A percentile compares a stretch with the other conserved stretches of the same genome.
Evolutionary conservation across 345 rosid species (phyloP).

Genomic region (Citrus australasica): DNA sequence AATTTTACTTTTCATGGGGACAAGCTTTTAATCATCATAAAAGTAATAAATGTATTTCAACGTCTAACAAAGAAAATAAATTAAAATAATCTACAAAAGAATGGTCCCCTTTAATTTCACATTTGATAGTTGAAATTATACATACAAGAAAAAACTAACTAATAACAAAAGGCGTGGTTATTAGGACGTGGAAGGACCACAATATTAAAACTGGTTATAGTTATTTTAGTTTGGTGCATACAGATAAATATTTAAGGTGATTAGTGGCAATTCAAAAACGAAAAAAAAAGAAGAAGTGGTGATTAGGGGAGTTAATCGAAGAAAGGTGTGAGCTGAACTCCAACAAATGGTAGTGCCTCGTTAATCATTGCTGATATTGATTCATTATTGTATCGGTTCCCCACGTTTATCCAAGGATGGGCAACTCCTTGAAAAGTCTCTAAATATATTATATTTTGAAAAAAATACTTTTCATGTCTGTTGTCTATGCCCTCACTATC

Average conservation of each 20-base stretch:
- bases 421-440: conserved; percentile 10
- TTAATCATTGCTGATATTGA: conserved; percentile 39
- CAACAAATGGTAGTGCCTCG: conserved; percentile 25
- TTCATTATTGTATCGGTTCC: conserved; percentile 46
- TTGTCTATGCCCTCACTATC: background rate
- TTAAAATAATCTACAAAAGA: background rate
- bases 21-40: background rate
- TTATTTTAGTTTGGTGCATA: background rate
- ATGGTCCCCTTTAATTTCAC: background rate
- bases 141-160: background rate
- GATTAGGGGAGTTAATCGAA: conserved; percentile 3
- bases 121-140: background rate
- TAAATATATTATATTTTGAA: conserved; percentile 3
- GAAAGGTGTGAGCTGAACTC: conserved; percentile 26
- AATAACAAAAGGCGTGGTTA: background rate
- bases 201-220: background rate
- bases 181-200: background rate
- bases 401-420: conserved; percentile 39
- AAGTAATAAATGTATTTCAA: background rate
- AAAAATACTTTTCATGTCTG: background rate
- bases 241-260: conserved; percentile 2
- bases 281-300: background rate
- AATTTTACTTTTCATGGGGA: background rate
- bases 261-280: background rate
- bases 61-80: background rate